Conservation (phyloP, 176 grass and related monocot genomes). For the Neostapfia colusana region DNA sequence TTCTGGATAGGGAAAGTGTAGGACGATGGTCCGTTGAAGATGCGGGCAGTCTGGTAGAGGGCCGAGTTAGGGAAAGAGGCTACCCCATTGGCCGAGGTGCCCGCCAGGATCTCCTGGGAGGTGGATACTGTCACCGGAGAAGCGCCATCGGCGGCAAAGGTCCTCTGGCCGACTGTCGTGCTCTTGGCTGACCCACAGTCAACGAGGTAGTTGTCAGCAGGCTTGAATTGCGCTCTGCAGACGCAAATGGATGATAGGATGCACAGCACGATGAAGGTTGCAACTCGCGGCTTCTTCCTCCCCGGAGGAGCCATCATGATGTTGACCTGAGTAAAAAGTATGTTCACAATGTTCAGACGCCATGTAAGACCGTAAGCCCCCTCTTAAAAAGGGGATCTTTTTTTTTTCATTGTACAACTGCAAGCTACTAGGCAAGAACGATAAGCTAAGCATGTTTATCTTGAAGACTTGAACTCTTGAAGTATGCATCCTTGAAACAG, state of each 20-base stretch:
- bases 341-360: slow-evolving; percentile 32
- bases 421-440: not conserved
- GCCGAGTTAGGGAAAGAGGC: slow-evolving; percentile 49
- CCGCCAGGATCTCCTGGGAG: slow-evolving; percentile 53
- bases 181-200: slow-evolving; percentile 71
- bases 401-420: not conserved
- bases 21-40: slow-evolving; percentile 69
- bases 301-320: slow-evolving; percentile 23
- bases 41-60: slow-evolving; percentile 73
- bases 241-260: slow-evolving; percentile 45
- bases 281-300: slow-evolving; percentile 33
- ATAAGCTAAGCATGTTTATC: not conserved
- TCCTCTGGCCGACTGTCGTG: slow-evolving; percentile 63
- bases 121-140: slow-evolving; percentile 58
- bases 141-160: slow-evolving; percentile 56
- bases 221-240: slow-evolving; percentile 62
- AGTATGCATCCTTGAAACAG: not conserved
- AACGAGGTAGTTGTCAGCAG: slow-evolving; percentile 77
- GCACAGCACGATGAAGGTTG: slow-evolving; percentile 36
- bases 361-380: not conserved
- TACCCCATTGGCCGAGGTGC: slow-evolving; percentile 53
- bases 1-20: slow-evolving; percentile 83
- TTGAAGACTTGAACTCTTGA: no score
- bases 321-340: slow-evolving; percentile 53
- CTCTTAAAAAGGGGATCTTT: not conserved